Evolutionary conservation across 306 rosid genomes (phyloP), one percentile per base, ranked within the genome.

Genomic region (Dryas drummondii): DNA sequence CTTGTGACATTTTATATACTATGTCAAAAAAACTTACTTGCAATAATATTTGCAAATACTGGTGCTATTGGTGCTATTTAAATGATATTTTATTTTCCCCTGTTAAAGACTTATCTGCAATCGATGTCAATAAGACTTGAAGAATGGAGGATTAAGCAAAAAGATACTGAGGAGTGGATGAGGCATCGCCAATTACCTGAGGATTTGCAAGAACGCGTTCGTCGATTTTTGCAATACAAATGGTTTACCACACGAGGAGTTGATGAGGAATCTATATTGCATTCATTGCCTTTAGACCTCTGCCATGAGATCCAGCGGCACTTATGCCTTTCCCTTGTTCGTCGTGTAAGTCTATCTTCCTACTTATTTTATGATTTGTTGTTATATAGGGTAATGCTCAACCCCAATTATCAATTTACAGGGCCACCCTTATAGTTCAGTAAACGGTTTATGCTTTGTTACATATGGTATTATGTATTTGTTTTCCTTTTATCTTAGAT

Each of bases 81-180:
- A 52, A 68, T 45, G 54, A 74, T 58, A 10, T 4, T 46, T 73
- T 15, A 3, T 57, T 69, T 60, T 37, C 47, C 26, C 26, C 58
- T 80, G 76, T 78, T 62, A 80, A 79, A 91, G 97, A 86, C 90
- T 53, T 94, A 88, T 77, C 85, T 92, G 86, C 83, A 84, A 80
- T 91, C 97, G 5, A 94, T 91, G 87, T 72, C 91, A 8, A 83
- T 83, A 45, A 90, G 92, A 74, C 81, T 94, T 16, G 97, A 94
- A 80, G 97, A 91, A 77, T 90, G 97, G 96, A 90, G 97, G 90
- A 76, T 94, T 47, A 82, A 87, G 79, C 86, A 88, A 77, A 87
- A 80, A 79, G 99, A 94, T 26, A 92, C 96, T 0, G 97, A 94
- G 80, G 96, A 94, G 78, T 94, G 99, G 97, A 94, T 90, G 99